These are phyloP conservation scores for Daldinia vernicosa DNA, from an alignment of 495 filamentous ascomycete species.

Conservation along the genomic window DNA sequence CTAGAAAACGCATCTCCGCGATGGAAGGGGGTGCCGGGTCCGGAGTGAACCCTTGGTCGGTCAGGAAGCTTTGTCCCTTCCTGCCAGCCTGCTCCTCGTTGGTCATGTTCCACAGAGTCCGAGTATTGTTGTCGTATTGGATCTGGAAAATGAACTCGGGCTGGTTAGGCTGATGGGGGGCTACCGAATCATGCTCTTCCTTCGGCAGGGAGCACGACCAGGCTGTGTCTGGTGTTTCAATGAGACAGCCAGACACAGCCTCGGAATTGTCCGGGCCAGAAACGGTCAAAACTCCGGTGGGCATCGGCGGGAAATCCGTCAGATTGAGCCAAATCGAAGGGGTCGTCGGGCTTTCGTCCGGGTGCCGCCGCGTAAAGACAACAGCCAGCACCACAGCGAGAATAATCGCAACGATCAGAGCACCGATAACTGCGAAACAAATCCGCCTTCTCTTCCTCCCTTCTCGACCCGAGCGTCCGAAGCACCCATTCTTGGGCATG, in stretches of 20 bases:
- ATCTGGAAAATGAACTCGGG: conserved; percentile 85
- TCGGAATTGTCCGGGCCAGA: conserved; percentile 68
- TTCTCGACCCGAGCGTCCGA: conserved; percentile 69
- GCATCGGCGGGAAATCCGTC: conserved; percentile 85
- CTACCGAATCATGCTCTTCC: conserved; percentile 68
- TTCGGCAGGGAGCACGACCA: conserved; percentile 89
- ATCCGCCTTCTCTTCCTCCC: conserved; percentile 69
- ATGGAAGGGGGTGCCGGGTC: conserved; percentile 70
- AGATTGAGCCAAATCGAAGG: conserved; percentile 75
- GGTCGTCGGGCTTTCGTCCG: conserved; percentile 41
- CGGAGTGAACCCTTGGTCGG: conserved; percentile 57
- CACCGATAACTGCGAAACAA: conserved; percentile 62
- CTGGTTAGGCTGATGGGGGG: conserved; percentile 68
- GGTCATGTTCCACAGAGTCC: conserved; percentile 53
- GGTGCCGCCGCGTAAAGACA: conserved; percentile 62
- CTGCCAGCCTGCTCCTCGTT: conserved; percentile 28
- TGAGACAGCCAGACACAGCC: conserved; percentile 65
- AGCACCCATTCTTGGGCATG: conserved; percentile 66
- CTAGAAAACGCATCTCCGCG: conserved; percentile 78
- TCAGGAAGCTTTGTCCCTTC: conserved; percentile 21
- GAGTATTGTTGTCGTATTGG: conserved; percentile 76
- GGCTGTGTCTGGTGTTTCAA: conserved; percentile 66
- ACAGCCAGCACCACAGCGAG: conserved; percentile 68
- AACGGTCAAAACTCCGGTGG: conserved; percentile 81
- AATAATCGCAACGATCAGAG: conserved; percentile 66